Conservation (phyloP, 306 rosid species). For the Lathyrus sativus region DNA sequence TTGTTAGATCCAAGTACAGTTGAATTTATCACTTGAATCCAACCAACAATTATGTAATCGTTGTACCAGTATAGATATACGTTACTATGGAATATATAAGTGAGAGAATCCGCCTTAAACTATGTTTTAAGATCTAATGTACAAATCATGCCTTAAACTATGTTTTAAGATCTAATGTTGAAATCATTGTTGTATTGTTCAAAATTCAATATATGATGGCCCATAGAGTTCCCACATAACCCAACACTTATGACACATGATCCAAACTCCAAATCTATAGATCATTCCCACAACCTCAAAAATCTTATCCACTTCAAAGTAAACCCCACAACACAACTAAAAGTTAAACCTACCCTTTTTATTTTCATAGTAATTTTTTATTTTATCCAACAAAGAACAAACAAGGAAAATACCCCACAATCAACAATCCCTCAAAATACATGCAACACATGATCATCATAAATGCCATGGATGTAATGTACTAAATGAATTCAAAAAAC, state of each 20-base stretch:
- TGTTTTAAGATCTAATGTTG: too few relatives aligned
- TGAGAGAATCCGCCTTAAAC: too few relatives aligned
- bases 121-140: too few relatives aligned
- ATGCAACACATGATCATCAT: conserved; percentile 19
- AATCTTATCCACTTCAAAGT: not conserved
- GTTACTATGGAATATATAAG: too few relatives aligned
- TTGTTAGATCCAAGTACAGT: too few relatives aligned
- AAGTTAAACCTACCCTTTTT: not conserved
- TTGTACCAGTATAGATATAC: too few relatives aligned
- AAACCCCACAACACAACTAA: not conserved
- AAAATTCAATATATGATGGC: too few relatives aligned
- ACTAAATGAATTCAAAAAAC: not conserved
- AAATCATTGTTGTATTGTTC: too few relatives aligned
- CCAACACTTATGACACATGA: not conserved
- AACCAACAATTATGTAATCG: too few relatives aligned
- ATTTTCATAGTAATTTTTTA: not conserved
- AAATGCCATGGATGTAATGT: conserved; percentile 26
- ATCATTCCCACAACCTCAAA: not conserved
- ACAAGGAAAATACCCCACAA: not conserved
- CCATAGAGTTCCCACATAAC: too few relatives aligned
- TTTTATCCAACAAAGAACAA: not conserved
- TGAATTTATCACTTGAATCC: too few relatives aligned
- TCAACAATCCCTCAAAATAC: not conserved
- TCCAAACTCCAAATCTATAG: not conserved
- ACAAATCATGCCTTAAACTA: too few relatives aligned